phyloP scores from a whole-genome alignment of 352 stramenopile genomes.

The Phytophthora constricta region DNA sequence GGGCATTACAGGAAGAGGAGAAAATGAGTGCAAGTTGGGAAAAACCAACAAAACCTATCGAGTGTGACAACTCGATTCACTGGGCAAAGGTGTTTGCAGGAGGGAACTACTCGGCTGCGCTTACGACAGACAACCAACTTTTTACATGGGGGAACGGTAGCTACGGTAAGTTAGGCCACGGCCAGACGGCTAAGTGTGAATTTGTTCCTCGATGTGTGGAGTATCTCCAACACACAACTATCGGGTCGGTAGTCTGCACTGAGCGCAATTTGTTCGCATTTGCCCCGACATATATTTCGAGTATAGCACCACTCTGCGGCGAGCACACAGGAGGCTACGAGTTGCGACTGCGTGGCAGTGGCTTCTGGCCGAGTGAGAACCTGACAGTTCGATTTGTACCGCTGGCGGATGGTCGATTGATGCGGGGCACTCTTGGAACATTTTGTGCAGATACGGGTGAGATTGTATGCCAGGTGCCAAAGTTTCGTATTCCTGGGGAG shows the following conservation, averaged over 20 bases:
- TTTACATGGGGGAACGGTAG: constrained; percentile 66
- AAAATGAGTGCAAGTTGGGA: constrained; percentile 31
- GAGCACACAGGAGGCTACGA: constrained; percentile 65
- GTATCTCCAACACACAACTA: constrained; percentile 36
- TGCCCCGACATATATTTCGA: constrained; percentile 58
- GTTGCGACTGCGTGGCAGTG: constrained; percentile 66
- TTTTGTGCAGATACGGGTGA: constrained; percentile 49
- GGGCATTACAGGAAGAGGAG: constrained; percentile 17
- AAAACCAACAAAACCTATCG: constrained; percentile 22
- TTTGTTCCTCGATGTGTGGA: constrained; percentile 49
- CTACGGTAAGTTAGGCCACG: constrained; percentile 62
- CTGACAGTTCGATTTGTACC: constrained; percentile 81
- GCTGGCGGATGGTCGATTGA: constrained; percentile 57
- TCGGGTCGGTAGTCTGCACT: constrained; percentile 59
- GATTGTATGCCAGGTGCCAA: constrained; percentile 70
- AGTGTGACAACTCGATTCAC: constrained; percentile 16
- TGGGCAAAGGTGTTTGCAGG: constrained; percentile 69
- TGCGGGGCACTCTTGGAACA: constrained; percentile 52
- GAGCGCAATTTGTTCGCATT: constrained; percentile 64
- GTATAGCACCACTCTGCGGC: constrained; percentile 54
- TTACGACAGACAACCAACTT: constrained; percentile 44
- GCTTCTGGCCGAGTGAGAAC: constrained; percentile 82
- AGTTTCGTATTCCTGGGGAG: constrained; percentile 63
- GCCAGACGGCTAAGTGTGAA: constrained; percentile 23
- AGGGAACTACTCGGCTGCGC: constrained; percentile 63